These are phyloP conservation scores for Anethum foeniculum DNA, from an alignment of 140 eudicot species.

Conservation along the genomic window DNA sequence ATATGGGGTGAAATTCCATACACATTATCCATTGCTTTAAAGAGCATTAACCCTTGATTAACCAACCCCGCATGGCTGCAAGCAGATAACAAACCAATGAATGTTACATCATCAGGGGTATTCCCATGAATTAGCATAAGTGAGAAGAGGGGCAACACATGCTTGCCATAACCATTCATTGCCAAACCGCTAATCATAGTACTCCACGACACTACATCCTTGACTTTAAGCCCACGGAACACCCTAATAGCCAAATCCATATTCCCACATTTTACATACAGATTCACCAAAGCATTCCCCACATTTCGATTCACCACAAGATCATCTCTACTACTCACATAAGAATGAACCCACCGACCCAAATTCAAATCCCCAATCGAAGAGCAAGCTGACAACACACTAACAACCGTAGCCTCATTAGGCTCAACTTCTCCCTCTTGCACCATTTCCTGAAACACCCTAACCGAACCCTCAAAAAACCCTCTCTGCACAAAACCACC, in stretches of 20 bases:
- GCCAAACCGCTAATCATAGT: slow-evolving; percentile 36
- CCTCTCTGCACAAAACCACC: slow-evolving; percentile 32
- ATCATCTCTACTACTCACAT: slow-evolving; percentile 23
- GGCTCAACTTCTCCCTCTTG: slow-evolving; percentile 22
- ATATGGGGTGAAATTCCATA: slow-evolving; percentile 19
- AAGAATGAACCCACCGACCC: slow-evolving; percentile 22
- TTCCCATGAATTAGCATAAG: slow-evolving; percentile 32
- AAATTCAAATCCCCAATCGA: slow-evolving; percentile 27
- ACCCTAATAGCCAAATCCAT: slow-evolving; percentile 19
- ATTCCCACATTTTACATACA: slow-evolving; percentile 28
- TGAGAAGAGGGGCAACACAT: slow-evolving; percentile 24
- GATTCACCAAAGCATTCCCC: slow-evolving; percentile 3
- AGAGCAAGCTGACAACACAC: slow-evolving; percentile 26
- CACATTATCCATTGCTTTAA: slow-evolving; percentile 4
- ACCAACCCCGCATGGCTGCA: slow-evolving; percentile 10
- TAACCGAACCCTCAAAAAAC: slow-evolving; percentile 14
- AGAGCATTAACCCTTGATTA: slow-evolving; percentile 5
- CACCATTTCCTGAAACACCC: slow-evolving; percentile 28
- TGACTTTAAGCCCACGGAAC: slow-evolving; percentile 18
- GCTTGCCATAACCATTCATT: slow-evolving; percentile 30
- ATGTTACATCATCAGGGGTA: slow-evolving; percentile 5
- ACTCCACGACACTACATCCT: slow-evolving; percentile 35
- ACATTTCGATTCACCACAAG: slow-evolving; percentile 2
- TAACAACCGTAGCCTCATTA: slow-evolving; percentile 29
- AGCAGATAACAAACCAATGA: slow-evolving; percentile 4